Base-by-base conservation (phyloP, 2,329 filamentous ascomycete genomes). In the Colletotrichum destructivum region DNA sequence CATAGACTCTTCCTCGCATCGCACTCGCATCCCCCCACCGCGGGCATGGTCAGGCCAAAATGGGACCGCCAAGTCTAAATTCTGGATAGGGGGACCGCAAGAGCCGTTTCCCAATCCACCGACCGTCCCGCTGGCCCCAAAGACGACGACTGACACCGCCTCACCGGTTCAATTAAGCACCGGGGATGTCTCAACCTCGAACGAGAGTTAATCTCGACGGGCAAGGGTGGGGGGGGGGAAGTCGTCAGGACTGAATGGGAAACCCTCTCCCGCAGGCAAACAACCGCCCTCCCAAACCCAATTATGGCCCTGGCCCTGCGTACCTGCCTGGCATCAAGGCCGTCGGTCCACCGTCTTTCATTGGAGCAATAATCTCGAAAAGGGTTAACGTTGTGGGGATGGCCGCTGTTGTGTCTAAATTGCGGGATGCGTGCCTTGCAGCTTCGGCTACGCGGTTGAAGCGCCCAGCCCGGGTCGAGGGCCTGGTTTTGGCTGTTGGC, bases 351-450 rank as follows among this genome's bases (percentile, higher is more conserved):
- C 52, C 21, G 21, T n/a, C 42, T 35, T 54, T 62, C 35, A 63
- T 71, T 68, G 69, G 64, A 71, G 64, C 51, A 71, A 68, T 59
- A 68, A 69, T 69, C 69, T 59, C 13, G 18, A 63, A 71, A 71
- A 59, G 69, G 69, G 69, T 59, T 26, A 21, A 59, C 35, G 46
- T 26, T 71, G 57, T 69, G 69, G 69, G 46, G 64, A 60, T 54
- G 59, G 52, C 59, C 64, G 64, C 23, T 68, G 69, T 71, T 62
- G 52, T 71, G 64, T 71, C 64, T 71, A 68, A 54, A 71, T 71
- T 71, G 69, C 69, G 64, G 69, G 69, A 71, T 68, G 59, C 26
- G 64, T 68, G 52, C 68, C 69, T 68, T 71, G 69, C 69, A 71
- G 64, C 56, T 31, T 54, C 31, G 52, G 65, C 38, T 51, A 57